A percentile compares a stretch with the other conserved stretches of the same genome.
These are phyloP conservation scores for Globisporangium irregulare DNA, from an alignment of 352 stramenopile genomes.

Conservation along the genomic window DNA sequence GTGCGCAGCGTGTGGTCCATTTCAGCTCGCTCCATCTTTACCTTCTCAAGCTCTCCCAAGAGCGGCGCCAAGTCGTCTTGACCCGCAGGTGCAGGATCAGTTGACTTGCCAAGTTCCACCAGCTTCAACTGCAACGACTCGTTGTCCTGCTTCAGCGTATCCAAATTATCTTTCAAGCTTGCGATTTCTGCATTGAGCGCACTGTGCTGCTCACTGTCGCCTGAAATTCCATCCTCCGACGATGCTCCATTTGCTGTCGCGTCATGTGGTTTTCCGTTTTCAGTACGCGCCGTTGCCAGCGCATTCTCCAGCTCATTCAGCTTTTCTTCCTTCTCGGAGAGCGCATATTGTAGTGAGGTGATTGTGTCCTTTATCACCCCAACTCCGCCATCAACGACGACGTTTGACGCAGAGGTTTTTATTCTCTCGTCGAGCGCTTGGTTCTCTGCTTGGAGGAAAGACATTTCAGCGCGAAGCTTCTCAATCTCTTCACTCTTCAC, in stretches of 20 bases:
- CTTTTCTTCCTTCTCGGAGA: conserved; percentile 5
- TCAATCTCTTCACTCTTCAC: conserved; percentile 2
- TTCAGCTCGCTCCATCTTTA: conserved; percentile 56
- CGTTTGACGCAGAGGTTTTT: not conserved
- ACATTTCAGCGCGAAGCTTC: not conserved
- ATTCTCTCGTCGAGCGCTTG: not conserved
- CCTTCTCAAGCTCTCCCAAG: conserved; percentile 57
- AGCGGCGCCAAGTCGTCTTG: conserved; percentile 27
- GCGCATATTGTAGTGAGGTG: not conserved
- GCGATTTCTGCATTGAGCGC: conserved; percentile 12
- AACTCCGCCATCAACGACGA: not conserved
- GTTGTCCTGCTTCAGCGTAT: conserved; percentile 13
- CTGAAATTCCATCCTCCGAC: not conserved
- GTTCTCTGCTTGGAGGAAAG: not conserved
- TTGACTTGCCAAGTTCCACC: not conserved
- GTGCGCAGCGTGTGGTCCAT: conserved; percentile 34
- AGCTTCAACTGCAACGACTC: conserved; percentile 10
- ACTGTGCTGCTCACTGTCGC: not conserved
- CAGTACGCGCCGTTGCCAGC: not conserved
- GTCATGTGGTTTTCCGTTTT: conserved; percentile 1
- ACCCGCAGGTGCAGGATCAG: not conserved
- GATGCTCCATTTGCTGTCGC: not conserved
- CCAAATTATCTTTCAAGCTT: not conserved
- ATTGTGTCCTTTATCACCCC: not conserved
- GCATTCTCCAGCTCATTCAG: conserved; percentile 8